Conservation (phyloP, 2,329 filamentous ascomycete species). For the Colletotrichum navitas region DNA sequence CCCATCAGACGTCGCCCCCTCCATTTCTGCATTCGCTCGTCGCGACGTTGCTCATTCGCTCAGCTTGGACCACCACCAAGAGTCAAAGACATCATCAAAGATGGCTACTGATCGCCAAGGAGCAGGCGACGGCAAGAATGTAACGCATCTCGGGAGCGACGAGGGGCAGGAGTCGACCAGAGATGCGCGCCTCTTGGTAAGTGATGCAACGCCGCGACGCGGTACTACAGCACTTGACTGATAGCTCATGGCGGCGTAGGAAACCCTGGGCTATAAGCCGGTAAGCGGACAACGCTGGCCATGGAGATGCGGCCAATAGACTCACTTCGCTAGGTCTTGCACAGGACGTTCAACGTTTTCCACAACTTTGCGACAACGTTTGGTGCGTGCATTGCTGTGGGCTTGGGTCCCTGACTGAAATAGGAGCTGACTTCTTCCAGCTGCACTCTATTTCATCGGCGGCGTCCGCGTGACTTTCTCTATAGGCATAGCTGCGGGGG, state of each 20-base stretch:
- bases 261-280: conserved; percentile 37
- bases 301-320: not conserved
- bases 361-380: conserved; percentile 72
- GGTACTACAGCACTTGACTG: not conserved
- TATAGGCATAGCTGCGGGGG: conserved; percentile 72
- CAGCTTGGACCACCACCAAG: conserved; percentile 14
- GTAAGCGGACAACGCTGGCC: not conserved
- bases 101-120: conserved; percentile 14
- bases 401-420: not conserved
- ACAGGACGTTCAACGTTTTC: conserved; percentile 67
- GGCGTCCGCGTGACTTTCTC: conserved; percentile 71
- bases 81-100: not conserved
- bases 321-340: conserved; percentile 59
- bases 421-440: conserved; percentile 50
- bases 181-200: conserved; percentile 11
- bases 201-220: not conserved
- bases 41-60: conserved; percentile 16
- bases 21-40: conserved; percentile 1
- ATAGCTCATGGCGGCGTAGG: not conserved
- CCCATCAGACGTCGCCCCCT: conserved; percentile 1
- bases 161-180: not conserved
- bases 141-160: not conserved
- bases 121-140: not conserved
- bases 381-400: conserved; percentile 53
- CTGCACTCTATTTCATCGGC: conserved; percentile 71